Conservation (phyloP, 1,284 basidiomycete genomes). For the Sanghuangporus weigelae region DNA sequence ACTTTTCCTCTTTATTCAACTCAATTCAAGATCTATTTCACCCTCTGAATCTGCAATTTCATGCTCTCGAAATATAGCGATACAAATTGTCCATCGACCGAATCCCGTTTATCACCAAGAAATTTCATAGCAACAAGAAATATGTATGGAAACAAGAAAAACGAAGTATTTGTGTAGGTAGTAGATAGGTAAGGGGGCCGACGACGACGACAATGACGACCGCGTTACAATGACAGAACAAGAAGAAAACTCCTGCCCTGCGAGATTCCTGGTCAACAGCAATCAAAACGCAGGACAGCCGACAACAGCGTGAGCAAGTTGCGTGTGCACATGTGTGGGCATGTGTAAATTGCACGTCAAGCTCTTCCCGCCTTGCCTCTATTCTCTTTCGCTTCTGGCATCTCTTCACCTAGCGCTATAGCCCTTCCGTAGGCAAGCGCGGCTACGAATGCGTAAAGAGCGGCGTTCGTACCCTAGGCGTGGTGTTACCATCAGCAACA, state of each 20-base stretch:
- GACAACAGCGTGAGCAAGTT: conserved; percentile 10
- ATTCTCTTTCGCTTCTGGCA: conserved; percentile 61
- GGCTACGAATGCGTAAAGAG: conserved; percentile 68
- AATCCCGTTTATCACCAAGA: neutral
- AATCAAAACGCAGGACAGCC: neutral
- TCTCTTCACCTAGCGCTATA: conserved; percentile 55
- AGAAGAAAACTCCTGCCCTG: conserved; percentile 14
- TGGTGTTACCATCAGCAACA: neutral
- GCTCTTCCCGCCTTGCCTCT: conserved; percentile 52
- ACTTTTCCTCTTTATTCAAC: neutral
- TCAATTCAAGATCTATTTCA: neutral
- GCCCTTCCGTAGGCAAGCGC: conserved; percentile 59
- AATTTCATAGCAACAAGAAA: neutral
- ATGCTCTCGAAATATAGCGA: neutral
- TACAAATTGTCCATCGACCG: neutral
- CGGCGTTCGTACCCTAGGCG: conserved; percentile 67
- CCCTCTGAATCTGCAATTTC: neutral
- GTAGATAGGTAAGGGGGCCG: neutral
- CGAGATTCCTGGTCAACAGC: conserved; percentile 6
- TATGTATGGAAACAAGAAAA: neutral
- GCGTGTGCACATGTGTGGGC: neutral
- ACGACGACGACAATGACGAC: no score
- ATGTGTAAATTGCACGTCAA: conserved; percentile 37
- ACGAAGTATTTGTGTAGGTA: neutral
- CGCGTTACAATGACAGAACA: neutral